Base-by-base conservation (phyloP, 805 yeast species). In the Zygoascus biomembranicola region DNA sequence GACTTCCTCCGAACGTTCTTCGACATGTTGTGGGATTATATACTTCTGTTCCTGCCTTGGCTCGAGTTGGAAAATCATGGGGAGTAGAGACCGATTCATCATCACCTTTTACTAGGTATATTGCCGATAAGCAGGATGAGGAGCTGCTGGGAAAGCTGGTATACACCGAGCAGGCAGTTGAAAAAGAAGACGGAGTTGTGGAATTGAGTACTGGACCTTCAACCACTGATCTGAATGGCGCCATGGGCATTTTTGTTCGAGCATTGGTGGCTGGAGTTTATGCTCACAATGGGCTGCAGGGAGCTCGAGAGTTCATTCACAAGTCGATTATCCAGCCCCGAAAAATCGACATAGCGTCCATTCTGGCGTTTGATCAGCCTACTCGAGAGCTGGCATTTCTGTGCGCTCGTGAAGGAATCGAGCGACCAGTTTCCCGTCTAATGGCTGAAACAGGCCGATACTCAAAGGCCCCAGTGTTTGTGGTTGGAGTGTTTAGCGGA, bases 391-490 rank as follows among this genome's bases (percentile, higher is more conserved):
- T 94, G 55, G 78, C 88, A 1, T 79, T 81, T 55, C 72, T 94
- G 49, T 83, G 96, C 64, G 83, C 80, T 53, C 81, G 90, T 58
- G 85, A 90, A 65, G 79, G 80, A 13, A 75, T 92, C 59, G 78
- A 78, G 50, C 77, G 80, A 19, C 97, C 97, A 31, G 78, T 85
- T 5, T 83, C 90, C 47, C 82, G 95, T 66, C 77, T 94, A 55
- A 73, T 94, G 53, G 90, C 96, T 35, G 99, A 94, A 71, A 86
- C 96, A 31, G 99, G 99, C 68, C 80, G 99, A 70, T 74, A 77
- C 63, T 81, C 96, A 2, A 77, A 80, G 55, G 81, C 86, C 47
- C 95, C 99, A 23, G 84, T 90, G 41, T 94, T 80, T 61, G 85
- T 92, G 13, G 95, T 92, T 35, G 98, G 97, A 50, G 94, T 88